Percentiles rank a stretch among this genome's conserved stretches.
Conservation (phyloP, 1,284 basidiomycete genomes). For the Cerioporus squamosus region DNA sequence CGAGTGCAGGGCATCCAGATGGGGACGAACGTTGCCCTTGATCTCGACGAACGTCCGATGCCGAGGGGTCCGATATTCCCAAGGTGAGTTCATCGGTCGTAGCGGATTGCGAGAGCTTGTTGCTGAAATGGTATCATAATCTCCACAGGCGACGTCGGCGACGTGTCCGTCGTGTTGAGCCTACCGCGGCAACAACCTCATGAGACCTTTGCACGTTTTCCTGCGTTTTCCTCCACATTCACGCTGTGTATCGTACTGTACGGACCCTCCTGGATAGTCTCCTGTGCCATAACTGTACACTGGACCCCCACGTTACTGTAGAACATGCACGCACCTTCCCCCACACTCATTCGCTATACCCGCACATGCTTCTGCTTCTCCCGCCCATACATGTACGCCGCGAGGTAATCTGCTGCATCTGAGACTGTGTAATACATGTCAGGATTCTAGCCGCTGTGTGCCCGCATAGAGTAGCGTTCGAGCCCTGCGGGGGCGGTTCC, state of each 20-base stretch:
- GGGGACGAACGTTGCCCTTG: slow-evolving; percentile 90
- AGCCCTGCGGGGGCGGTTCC: background rate
- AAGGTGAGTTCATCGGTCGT: slow-evolving; percentile 48
- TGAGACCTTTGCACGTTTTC: background rate
- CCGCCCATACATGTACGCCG: background rate
- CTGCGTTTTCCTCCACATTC: background rate
- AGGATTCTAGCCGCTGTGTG: background rate
- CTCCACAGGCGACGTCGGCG: slow-evolving; percentile 18
- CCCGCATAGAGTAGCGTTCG: too few relatives aligned
- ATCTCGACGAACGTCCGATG: slow-evolving; percentile 90
- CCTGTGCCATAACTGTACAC: background rate
- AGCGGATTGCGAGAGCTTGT: background rate
- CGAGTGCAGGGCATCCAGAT: slow-evolving; percentile 79
- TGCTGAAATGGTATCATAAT: background rate
- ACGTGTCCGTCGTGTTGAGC: slow-evolving; percentile 16
- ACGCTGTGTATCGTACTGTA: background rate
- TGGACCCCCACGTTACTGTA: background rate
- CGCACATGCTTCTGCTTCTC: slow-evolving; percentile 6
- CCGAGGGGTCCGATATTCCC: slow-evolving; percentile 84
- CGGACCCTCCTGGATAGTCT: background rate
- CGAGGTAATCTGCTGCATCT: background rate
- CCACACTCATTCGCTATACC: slow-evolving; percentile 3
- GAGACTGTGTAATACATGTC: background rate
- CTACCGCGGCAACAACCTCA: background rate
- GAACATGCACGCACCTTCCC: background rate